Percentiles rank a stretch among this genome's conserved stretches.
phyloP scores from a whole-genome alignment of 306 rosid genomes.

The Vigna trinervia region DNA sequence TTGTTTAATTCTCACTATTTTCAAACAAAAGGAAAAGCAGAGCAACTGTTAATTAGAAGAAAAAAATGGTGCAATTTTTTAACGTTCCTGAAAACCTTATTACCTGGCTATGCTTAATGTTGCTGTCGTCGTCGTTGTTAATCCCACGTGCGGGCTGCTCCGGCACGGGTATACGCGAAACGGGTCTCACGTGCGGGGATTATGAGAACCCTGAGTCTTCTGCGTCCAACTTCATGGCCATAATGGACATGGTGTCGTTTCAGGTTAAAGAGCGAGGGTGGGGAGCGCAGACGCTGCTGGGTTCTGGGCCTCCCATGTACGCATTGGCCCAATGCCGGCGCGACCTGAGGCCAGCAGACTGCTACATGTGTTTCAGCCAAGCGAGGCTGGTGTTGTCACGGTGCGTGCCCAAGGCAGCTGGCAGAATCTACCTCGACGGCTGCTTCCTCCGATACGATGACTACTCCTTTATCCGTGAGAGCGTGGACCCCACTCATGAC shows the following conservation, averaged over 20 bases:
- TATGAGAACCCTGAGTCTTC: not conserved
- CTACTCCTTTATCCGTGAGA: slow-evolving; percentile 45
- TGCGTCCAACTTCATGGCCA: slow-evolving; percentile 20
- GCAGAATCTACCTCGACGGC: slow-evolving; percentile 57
- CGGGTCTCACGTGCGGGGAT: slow-evolving; percentile 47
- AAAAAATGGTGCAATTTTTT: not conserved
- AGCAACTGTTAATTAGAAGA: not conserved
- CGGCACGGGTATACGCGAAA: not conserved
- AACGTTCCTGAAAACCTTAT: not conserved
- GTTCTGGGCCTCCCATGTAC: slow-evolving; percentile 32
- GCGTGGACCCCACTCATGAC: slow-evolving; percentile 25
- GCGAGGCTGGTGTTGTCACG: slow-evolving; percentile 41
- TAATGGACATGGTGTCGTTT: slow-evolving; percentile 45
- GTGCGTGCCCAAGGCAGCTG: slow-evolving; percentile 54
- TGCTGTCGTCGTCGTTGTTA: not conserved
- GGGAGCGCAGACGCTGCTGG: slow-evolving; percentile 31
- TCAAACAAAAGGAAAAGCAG: not conserved
- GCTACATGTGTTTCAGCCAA: slow-evolving; percentile 49
- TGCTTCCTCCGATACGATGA: slow-evolving; percentile 65
- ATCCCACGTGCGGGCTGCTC: slow-evolving; percentile 16
- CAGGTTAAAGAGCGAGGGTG: slow-evolving; percentile 35
- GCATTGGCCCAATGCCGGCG: slow-evolving; percentile 55
- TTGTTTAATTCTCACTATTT: not conserved
- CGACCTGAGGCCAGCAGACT: slow-evolving; percentile 45
- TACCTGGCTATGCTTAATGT: not conserved